phyloP scores from a whole-genome alignment of 805 yeast species.

The Saccharomycopsis capsularis region DNA sequence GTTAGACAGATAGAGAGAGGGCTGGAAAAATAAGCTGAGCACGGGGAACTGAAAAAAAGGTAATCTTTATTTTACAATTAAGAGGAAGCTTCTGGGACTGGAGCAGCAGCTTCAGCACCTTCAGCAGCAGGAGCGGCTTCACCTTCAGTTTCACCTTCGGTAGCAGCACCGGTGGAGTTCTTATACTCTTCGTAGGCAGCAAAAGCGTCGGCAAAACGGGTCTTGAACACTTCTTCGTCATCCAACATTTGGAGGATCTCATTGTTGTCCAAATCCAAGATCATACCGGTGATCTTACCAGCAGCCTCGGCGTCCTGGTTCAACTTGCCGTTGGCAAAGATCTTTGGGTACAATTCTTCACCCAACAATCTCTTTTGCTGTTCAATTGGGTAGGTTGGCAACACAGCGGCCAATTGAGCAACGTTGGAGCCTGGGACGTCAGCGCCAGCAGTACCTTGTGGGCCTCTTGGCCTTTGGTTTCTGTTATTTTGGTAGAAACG shows the following conservation, averaged over 20 bases:
- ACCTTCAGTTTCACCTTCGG: no score
- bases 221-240: slow-evolving; percentile 82
- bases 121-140: slow-evolving; percentile 6
- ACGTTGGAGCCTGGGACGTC: slow-evolving; percentile 26
- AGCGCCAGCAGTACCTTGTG: slow-evolving; percentile 28
- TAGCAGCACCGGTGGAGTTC: slow-evolving; percentile 31
- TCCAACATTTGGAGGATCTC: slow-evolving; percentile 85
- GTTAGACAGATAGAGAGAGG: no score
- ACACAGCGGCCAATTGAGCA: slow-evolving; percentile 49
- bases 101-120: slow-evolving; percentile 3
- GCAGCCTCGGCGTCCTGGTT: slow-evolving; percentile 91
- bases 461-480: slow-evolving; percentile 27
- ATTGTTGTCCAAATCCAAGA: slow-evolving; percentile 87
- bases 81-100: not conserved
- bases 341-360: slow-evolving; percentile 93
- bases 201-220: slow-evolving; percentile 89
- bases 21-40: no score
- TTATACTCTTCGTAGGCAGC: slow-evolving; percentile 90
- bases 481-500: slow-evolving; percentile 23
- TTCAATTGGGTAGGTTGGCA: slow-evolving; percentile 67
- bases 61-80: no score
- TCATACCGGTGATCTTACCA: slow-evolving; percentile 98
- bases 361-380: slow-evolving; percentile 97
- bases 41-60: no score
- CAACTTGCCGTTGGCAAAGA: slow-evolving; percentile 69